Conservation (phyloP, 2,329 filamentous ascomycete species). For the Ustulina deusta region DNA sequence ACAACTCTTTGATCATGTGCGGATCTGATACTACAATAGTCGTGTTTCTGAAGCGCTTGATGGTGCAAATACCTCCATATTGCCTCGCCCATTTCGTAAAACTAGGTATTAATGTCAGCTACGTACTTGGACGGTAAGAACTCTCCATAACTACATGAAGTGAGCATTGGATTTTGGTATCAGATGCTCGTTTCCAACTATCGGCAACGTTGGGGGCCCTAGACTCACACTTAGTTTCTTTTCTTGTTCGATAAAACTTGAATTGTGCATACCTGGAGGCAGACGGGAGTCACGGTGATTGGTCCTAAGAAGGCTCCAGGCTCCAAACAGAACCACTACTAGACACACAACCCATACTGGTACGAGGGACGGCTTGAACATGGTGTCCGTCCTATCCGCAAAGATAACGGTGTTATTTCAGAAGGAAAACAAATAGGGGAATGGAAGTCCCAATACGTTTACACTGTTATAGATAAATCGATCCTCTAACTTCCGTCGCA, state of each 20-base stretch:
- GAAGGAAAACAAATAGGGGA: too few species aligned
- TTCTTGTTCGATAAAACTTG: not conserved
- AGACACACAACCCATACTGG: too few species aligned
- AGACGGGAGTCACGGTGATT: not conserved
- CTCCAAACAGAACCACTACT: too few species aligned
- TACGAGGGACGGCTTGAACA: too few species aligned
- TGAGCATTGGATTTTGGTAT: slow-evolving; percentile 29
- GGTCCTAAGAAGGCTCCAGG: too few species aligned
- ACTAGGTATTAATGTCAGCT: slow-evolving; percentile 14
- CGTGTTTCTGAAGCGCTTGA: slow-evolving; percentile 30
- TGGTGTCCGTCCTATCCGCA: too few species aligned
- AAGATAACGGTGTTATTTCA: too few species aligned
- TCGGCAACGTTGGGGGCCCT: slow-evolving; percentile 28
- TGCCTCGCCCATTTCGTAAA: slow-evolving; percentile 31
- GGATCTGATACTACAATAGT: slow-evolving; percentile 28
- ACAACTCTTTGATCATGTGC: slow-evolving; percentile 24
- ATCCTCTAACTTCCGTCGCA: too few species aligned
- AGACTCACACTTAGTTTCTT: not conserved
- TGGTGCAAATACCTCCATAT: slow-evolving; percentile 30
- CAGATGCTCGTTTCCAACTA: slow-evolving; percentile 32
- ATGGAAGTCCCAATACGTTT: too few species aligned
- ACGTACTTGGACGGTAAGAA: too few species aligned
- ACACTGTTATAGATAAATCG: too few species aligned
- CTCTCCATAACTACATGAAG: slow-evolving; percentile 18
- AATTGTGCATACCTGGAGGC: slow-evolving; percentile 20